Percentiles rank a stretch among this genome's conserved stretches.
phyloP scores from a whole-genome alignment of 148 eudicot species.

The Vaccinium darrowii region DNA sequence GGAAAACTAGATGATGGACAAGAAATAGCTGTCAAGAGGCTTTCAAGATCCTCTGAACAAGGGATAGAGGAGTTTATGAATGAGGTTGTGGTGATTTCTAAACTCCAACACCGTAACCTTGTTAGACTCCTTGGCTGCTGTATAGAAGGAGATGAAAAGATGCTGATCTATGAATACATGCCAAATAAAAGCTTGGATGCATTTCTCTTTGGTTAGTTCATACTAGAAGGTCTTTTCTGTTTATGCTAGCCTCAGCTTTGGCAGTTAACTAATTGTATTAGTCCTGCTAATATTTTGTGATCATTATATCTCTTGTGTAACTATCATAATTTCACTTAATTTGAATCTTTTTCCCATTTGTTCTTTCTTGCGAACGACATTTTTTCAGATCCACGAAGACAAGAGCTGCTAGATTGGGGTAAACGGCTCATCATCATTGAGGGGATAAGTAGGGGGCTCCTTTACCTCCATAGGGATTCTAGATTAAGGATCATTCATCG shows the following conservation, averaged over 20 bases:
- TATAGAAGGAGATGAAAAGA: conserved; percentile 41
- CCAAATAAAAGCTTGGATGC: conserved; percentile 38
- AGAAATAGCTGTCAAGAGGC: conserved; percentile 51
- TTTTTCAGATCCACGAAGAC: conserved; percentile 19
- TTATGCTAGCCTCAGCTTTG: not conserved
- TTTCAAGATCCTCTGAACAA: conserved; percentile 41
- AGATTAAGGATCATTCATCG: conserved; percentile 48
- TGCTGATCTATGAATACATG: conserved; percentile 26
- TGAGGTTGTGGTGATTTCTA: conserved; percentile 45
- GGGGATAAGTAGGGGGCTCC: conserved; percentile 57
- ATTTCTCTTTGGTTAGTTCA: conserved; percentile 43
- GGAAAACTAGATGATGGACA: conserved; percentile 40
- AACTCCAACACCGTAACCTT: conserved; percentile 60
- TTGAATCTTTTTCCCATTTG: not conserved
- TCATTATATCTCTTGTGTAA: not conserved
- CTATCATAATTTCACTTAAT: not conserved
- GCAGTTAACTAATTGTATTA: not conserved
- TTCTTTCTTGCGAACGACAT: not conserved
- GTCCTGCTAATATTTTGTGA: not conserved
- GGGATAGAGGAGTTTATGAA: conserved; percentile 53
- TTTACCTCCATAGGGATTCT: conserved; percentile 59
- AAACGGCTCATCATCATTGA: conserved; percentile 42
- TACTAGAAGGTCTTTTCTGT: not conserved
- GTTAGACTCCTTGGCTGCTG: conserved; percentile 53
- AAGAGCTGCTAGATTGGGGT: conserved; percentile 35